Percentiles rank a stretch among this genome's conserved stretches.
Conservation (phyloP, 768 basidiomycete species). For the Naematelia encephala region DNA sequence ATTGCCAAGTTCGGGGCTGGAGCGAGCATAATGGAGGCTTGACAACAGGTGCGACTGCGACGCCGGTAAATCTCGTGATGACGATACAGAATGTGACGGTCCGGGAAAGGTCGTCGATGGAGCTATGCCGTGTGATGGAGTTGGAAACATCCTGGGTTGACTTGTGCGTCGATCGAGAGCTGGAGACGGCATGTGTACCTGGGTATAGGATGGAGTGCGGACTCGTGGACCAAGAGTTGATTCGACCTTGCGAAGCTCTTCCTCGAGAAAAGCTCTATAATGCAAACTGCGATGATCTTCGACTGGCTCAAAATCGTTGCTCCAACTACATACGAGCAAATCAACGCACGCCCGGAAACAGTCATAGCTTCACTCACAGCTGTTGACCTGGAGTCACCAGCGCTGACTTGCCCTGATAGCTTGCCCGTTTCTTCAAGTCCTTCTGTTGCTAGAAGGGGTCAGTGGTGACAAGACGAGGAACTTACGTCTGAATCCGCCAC, state of each 20-base stretch:
- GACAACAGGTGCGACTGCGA: neutral
- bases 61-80: neutral
- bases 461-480: neutral
- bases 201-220: neutral
- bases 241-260: neutral
- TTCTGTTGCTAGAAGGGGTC: neutral
- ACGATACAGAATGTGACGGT: neutral
- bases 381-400: neutral
- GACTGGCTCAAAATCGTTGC: neutral
- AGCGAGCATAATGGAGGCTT: constrained; percentile 5
- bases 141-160: neutral
- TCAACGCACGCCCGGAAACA: neutral
- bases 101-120: neutral
- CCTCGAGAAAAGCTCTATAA: neutral
- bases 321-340: neutral
- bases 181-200: neutral
- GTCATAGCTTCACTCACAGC: neutral
- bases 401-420: neutral
- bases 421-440: neutral
- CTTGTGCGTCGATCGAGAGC: neutral
- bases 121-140: neutral
- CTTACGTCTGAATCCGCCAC: constrained; percentile 39
- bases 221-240: neutral
- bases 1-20: constrained; percentile 6
- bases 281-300: neutral